Percentiles rank a stretch among this genome's conserved stretches.
These are phyloP conservation scores for Scheffersomyces ergatensis DNA, from an alignment of 805 yeast genomes.

Conservation along the genomic window DNA sequence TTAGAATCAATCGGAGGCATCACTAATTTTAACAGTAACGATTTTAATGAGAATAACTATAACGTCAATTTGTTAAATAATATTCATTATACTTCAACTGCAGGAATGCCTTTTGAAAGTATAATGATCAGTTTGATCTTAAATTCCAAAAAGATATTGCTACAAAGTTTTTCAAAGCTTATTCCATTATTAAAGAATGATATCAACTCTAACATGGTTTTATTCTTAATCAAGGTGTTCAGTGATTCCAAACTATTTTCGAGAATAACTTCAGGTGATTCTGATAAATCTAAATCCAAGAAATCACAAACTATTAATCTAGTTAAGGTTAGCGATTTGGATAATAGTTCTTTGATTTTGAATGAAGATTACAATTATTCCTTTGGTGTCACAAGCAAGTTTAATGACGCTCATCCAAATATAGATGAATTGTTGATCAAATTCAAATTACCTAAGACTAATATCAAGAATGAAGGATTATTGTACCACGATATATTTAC, in stretches of 20 bases:
- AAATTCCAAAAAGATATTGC: slow-evolving; percentile 34
- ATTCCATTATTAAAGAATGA: slow-evolving; percentile 33
- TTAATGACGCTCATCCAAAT: slow-evolving; percentile 17
- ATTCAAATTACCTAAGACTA: slow-evolving; percentile 8
- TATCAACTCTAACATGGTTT: slow-evolving; percentile 40
- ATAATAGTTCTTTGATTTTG: slow-evolving; percentile 23
- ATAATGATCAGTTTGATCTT: slow-evolving; percentile 31
- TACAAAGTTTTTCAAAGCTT: slow-evolving; percentile 33
- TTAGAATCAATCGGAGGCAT: slow-evolving; percentile 28
- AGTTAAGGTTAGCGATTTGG: slow-evolving; percentile 18
- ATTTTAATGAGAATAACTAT: slow-evolving; percentile 27
- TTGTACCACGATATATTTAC: background rate
- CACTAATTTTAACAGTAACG: slow-evolving; percentile 26
- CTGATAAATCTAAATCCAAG: slow-evolving; percentile 15
- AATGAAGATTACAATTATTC: slow-evolving; percentile 48
- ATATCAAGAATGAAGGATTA: background rate
- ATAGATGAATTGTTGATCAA: slow-evolving; percentile 37
- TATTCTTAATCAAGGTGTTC: slow-evolving; percentile 35
- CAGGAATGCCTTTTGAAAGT: slow-evolving; percentile 14
- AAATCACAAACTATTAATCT: slow-evolving; percentile 10
- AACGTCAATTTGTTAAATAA: slow-evolving; percentile 28
- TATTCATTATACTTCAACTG: slow-evolving; percentile 20
- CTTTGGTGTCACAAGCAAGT: slow-evolving; percentile 55
- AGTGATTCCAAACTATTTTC: slow-evolving; percentile 35
- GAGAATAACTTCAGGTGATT: slow-evolving; percentile 8